A percentile compares a stretch with the other conserved stretches of the same genome.
These are phyloP conservation scores for Neurospora tetraspora DNA, from an alignment of 495 filamentous ascomycete genomes.

Conservation along the genomic window DNA sequence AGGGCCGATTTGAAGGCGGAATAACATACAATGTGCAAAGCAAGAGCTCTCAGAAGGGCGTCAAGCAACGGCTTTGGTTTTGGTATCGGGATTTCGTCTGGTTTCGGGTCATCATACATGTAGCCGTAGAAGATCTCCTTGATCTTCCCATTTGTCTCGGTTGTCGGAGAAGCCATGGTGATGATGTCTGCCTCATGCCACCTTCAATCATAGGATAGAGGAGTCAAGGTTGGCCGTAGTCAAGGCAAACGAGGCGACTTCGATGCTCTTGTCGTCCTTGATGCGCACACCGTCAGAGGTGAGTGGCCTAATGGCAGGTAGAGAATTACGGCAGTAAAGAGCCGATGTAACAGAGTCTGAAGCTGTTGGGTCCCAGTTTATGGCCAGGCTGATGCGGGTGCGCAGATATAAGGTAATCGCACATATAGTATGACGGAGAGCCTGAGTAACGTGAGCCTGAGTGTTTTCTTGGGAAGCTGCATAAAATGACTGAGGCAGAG, in stretches of 20 bases:
- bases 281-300: not conserved
- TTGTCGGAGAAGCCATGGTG: slow-evolving; percentile 14
- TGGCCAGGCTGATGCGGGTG: not conserved
- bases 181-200: not conserved
- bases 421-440: not conserved
- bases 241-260: not conserved
- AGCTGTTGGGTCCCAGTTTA: not conserved
- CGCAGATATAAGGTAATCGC: not conserved
- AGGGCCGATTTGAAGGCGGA: not conserved
- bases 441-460: not conserved
- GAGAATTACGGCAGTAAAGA: not conserved
- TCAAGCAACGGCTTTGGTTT: slow-evolving; percentile 65
- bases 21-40: slow-evolving; percentile 65
- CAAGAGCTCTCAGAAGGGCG: slow-evolving; percentile 68
- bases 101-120: slow-evolving; percentile 52
- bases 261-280: not conserved
- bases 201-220: not conserved
- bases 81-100: slow-evolving; percentile 42
- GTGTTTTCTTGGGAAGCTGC: not conserved
- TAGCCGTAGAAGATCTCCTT: slow-evolving; percentile 62
- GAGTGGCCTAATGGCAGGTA: not conserved
- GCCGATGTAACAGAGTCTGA: not conserved
- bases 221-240: not conserved
- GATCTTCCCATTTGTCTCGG: slow-evolving; percentile 9
- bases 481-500: not conserved